Base-by-base conservation (phyloP, 306 rosid species). In the Acacia confusa region DNA sequence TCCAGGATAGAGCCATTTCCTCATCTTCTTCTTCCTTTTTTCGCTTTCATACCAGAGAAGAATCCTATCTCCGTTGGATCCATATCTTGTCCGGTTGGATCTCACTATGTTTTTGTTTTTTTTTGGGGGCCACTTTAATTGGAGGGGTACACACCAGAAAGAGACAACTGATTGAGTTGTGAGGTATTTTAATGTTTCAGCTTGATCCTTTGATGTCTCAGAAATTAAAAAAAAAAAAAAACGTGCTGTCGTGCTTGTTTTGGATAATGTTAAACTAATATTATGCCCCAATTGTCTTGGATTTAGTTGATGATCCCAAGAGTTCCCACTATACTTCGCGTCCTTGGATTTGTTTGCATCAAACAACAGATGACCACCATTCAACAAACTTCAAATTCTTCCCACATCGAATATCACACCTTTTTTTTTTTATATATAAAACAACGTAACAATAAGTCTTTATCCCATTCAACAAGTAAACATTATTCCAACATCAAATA, bases 51-150 rank as follows among this genome's bases (percentile, higher is more conserved):
- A 27, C 12, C 66, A 60, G 13, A 3, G 32, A 6, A 55, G 86
- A 81, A 82, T 84, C 79, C 63, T 79, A 81, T 78, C 70, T 78
- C 70, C 72, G 52, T 4, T 2, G 30, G 86, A 88, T 85, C 83
- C 73, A 78, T 74, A 85, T 91, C 85, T 84, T 77, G 72, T 82
- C 77, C 88, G 89, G 89, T 76, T 88, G 93, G 93, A 88, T 80
- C 70, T 77, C 89, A 86, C 87, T 86, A 75, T 25, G 72, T 36
- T 38, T 65, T 53, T 70, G 52, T 66, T 78, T 70, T 34, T 53
- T 34, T 41, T 28, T 27, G 28, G 25, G 90, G 89, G 8, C 91
- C 82, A 75, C 60, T 10, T 41, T 17, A 13, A 45, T 45, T 45
- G 14, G 11, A 32, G 66, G 66, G 66, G 4, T 25, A 10, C 66